Base-by-base conservation (phyloP, 352 stramenopile genomes). In the Peronosclerospora sorghi region DNA sequence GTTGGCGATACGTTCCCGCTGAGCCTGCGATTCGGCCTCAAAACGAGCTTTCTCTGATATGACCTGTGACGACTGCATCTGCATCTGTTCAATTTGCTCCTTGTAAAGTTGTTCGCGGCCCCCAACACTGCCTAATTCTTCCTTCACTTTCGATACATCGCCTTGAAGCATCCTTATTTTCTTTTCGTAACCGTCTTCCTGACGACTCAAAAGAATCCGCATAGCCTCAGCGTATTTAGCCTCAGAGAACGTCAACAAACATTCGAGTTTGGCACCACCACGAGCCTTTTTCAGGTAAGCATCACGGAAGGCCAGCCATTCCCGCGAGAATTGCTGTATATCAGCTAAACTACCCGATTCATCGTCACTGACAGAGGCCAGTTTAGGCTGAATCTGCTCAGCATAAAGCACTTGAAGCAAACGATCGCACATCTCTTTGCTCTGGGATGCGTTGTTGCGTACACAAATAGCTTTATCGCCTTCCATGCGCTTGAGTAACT, bases 161-260 rank as follows among this genome's bases (percentile, higher is more conserved):
- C 63, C 55, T 48, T 89, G 73, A 17, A 90, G 54, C 35, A 56
- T 63, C n/a, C 73, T 69, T 24, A 93, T 77, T 57, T 88, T 72
- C 58, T 87, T 87, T 47, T 93, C 77, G 50, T 86, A 89, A 8
- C 68, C 75, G 62, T 93, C 80, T 47, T 93, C 80, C 45, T 88
- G 75, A 27, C 70, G 62, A 28, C 73, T 86, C 26, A 93, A 57
- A 38, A 93, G 40, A 46, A 87, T 83, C 15, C 73, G 71, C 73
- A 88, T 86, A 13, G 80, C 80, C 37, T 93, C 80, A 8, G 76
- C 67, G 48, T 88, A 83, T 48, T 87, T 86, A 14, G 72, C 59
- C 39, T 89, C 73, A 1, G 73, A 85, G 42, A 90, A 93, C 1
- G 57, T 71, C 21, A 90, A 45, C 21, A 93, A 51, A 27, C 69